Conservation (phyloP, 345 rosid genomes). For the Pseudoturritis turrita region DNA sequence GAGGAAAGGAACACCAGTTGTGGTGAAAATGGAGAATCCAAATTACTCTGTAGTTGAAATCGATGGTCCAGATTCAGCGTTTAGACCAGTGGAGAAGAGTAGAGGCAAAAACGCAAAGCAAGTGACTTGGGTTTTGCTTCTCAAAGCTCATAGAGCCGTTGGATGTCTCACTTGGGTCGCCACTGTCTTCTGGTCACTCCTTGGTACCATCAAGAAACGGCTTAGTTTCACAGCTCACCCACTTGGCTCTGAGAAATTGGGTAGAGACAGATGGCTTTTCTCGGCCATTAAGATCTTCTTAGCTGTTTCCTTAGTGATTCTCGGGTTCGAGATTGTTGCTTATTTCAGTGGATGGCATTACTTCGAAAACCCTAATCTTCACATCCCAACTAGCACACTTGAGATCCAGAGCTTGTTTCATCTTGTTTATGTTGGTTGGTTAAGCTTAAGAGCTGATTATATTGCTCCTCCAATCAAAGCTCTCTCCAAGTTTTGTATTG, state of each 20-base stretch:
- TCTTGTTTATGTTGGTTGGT: conserved; percentile 58
- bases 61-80: conserved; percentile 82
- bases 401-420: conserved; percentile 67
- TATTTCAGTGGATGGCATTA: conserved; percentile 79
- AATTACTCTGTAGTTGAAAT: conserved; percentile 81
- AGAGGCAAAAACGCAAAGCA: conserved; percentile 88
- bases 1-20: conserved; percentile 76
- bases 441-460: conserved; percentile 55
- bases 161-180: conserved; percentile 82
- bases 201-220: conserved; percentile 69
- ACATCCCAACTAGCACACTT: conserved; percentile 47
- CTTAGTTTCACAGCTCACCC: conserved; percentile 54
- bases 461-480: conserved; percentile 60
- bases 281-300: conserved; percentile 50
- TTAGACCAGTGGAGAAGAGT: conserved; percentile 71
- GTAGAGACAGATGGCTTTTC: conserved; percentile 62
- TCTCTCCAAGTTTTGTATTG: conserved; percentile 65
- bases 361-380: conserved; percentile 55
- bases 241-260: conserved; percentile 52
- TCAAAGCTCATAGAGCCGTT: conserved; percentile 83
- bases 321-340: conserved; percentile 69
- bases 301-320: conserved; percentile 40
- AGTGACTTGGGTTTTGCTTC: conserved; percentile 89
- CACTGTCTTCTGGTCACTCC: conserved; percentile 69
- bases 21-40: conserved; percentile 85